Percentiles rank a stretch among this genome's conserved stretches.
phyloP scores from a whole-genome alignment of 768 basidiomycete species.

The Xanthoconium stramineum region DNA sequence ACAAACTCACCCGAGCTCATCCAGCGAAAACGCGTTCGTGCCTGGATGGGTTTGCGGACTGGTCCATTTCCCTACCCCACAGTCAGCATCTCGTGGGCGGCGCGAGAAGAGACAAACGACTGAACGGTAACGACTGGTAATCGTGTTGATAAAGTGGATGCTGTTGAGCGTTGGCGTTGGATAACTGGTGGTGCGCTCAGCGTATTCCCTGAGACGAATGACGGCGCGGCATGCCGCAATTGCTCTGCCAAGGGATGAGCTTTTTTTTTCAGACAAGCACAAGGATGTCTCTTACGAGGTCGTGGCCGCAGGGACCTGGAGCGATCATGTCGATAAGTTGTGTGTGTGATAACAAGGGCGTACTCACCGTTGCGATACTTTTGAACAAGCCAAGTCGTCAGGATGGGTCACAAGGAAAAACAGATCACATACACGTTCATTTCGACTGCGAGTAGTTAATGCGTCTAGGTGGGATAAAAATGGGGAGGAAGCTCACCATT shows the following conservation, averaged over 20 bases:
- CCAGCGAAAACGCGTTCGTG: conserved; percentile 15
- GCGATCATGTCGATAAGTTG: background rate
- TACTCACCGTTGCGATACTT: conserved; percentile 25
- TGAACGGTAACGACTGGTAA: conserved; percentile 19
- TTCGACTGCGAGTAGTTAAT: conserved; percentile 16
- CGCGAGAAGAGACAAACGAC: background rate
- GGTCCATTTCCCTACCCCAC: conserved; percentile 14
- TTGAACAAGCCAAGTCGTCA: conserved; percentile 1
- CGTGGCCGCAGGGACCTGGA: conserved; percentile 62
- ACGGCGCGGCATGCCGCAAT: conserved; percentile 62
- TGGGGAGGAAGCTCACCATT: conserved; percentile 18
- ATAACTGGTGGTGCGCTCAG: conserved; percentile 20
- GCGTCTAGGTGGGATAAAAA: background rate
- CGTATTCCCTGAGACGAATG: conserved; percentile 60
- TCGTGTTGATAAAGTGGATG: conserved; percentile 12
- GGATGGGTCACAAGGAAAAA: background rate
- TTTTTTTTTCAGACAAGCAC: background rate
- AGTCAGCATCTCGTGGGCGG: conserved; percentile 1
- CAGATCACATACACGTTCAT: conserved; percentile 24
- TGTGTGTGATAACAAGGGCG: background rate
- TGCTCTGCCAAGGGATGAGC: conserved; percentile 17
- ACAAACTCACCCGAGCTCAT: conserved; percentile 17
- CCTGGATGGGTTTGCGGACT: conserved; percentile 4
- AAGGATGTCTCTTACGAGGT: conserved; percentile 47
- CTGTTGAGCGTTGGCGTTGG: conserved; percentile 19